These are phyloP conservation scores for Botrytis cinerea DNA, from an alignment of 2,329 filamentous ascomycete species.

Conservation along the genomic window DNA sequence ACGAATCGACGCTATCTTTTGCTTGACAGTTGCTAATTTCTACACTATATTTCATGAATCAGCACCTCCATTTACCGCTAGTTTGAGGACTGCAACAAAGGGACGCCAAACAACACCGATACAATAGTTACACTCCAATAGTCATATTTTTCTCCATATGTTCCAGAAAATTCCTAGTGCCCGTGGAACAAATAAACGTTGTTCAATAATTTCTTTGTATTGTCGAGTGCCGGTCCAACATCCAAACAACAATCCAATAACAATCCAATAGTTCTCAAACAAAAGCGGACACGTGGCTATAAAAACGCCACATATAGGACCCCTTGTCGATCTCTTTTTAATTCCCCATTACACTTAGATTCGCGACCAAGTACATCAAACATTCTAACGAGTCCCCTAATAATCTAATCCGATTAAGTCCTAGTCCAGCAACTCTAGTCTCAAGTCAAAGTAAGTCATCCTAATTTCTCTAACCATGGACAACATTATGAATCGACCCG, in stretches of 20 bases:
- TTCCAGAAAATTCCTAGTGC: not conserved
- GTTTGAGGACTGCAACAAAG: slow-evolving; percentile 1
- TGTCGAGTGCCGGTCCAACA: not conserved
- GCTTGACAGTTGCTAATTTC: not conserved
- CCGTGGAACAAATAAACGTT: not conserved
- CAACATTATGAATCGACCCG: not conserved
- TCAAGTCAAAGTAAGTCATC: not conserved
- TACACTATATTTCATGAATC: not conserved
- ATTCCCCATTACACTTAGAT: not conserved
- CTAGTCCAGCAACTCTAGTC: not conserved
- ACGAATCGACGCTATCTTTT: not conserved
- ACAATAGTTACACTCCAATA: not conserved
- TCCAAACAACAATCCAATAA: not conserved
- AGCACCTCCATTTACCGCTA: not conserved
- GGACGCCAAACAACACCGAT: not conserved
- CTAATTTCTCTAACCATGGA: not conserved
- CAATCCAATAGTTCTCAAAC: not conserved
- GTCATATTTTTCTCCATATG: not conserved
- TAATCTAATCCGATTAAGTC: not conserved
- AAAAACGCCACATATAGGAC: not conserved
- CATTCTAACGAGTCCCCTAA: not conserved
- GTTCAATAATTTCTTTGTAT: not conserved
- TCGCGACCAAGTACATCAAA: not conserved
- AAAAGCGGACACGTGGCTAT: not conserved
- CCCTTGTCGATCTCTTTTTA: not conserved